Evolutionary conservation across 2,329 filamentous ascomycete genomes (phyloP).

Genomic region (Aspergillaceae sp.): DNA sequence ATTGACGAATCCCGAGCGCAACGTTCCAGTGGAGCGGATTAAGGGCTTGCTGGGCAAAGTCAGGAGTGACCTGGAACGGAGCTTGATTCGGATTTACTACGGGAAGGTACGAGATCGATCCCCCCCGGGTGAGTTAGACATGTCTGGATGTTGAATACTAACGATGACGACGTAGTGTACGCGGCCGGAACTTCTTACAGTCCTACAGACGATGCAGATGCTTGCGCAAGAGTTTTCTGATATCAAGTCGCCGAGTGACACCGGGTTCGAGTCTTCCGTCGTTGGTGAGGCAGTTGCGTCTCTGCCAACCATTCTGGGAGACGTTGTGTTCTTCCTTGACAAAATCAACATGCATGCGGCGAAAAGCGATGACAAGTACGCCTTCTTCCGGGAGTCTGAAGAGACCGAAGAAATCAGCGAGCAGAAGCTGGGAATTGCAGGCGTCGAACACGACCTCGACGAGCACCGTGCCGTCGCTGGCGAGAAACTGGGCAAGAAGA

Average conservation of each 20-base stretch:
- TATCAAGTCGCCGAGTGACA: conserved; percentile 56
- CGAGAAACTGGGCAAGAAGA: conserved; percentile 61
- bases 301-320: conserved; percentile 66
- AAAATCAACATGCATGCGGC: conserved; percentile 80
- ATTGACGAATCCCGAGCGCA: conserved; percentile 60
- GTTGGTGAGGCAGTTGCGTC: conserved; percentile 63
- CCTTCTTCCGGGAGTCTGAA: conserved; percentile 78
- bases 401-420: conserved; percentile 85
- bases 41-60: conserved; percentile 62
- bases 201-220: conserved; percentile 75
- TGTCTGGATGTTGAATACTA: conserved; percentile 5
- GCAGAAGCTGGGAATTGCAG: conserved; percentile 83
- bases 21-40: conserved; percentile 62
- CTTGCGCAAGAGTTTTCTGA: conserved; percentile 69
- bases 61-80: conserved; percentile 80
- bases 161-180: conserved; percentile 49
- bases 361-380: conserved; percentile 81
- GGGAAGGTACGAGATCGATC: conserved; percentile 50
- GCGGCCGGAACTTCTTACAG: conserved; percentile 73
- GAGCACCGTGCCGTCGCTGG: conserved; percentile 65
- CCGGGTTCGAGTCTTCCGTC: conserved; percentile 62
- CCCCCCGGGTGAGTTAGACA: too few species aligned
- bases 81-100: conserved; percentile 92
- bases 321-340: conserved; percentile 67
- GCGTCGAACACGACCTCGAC: conserved; percentile 80